Conservation (phyloP, 2,329 filamentous ascomycete species). For the Talaromyces sp. region DNA sequence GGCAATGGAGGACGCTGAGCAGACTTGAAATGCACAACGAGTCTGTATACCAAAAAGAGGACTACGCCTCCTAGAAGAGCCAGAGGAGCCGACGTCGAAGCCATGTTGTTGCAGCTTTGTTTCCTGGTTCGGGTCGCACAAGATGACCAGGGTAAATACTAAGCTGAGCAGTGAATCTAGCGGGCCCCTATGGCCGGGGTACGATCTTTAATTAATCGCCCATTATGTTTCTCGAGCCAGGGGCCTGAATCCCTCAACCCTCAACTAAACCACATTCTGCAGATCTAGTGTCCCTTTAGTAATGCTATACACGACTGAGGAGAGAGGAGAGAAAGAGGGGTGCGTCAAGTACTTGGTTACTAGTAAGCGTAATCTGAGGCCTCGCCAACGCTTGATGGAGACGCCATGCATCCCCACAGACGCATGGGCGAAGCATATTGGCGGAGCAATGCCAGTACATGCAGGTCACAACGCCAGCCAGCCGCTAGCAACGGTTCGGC, state of each 20-base stretch:
- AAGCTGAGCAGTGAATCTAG: background rate
- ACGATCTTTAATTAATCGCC: background rate
- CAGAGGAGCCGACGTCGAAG: background rate
- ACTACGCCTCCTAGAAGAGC: conserved; percentile 2
- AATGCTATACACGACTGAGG: background rate
- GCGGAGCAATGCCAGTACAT: background rate
- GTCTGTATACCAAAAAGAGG: conserved; percentile 6
- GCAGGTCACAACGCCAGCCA: background rate
- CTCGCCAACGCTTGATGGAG: background rate
- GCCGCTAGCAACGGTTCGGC: background rate
- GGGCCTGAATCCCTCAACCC: background rate
- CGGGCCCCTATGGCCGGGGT: background rate
- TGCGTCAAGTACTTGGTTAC: background rate
- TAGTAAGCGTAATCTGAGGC: background rate
- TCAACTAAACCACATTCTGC: background rate
- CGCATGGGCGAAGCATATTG: background rate
- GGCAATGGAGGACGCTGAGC: conserved; percentile 22
- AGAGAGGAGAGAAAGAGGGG: background rate
- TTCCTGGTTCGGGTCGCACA: background rate
- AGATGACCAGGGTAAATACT: background rate
- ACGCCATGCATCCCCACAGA: background rate
- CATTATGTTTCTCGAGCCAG: background rate
- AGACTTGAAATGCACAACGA: conserved; percentile 7
- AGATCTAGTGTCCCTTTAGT: background rate
- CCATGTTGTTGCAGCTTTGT: background rate